Evolutionary conservation across 1,284 basidiomycete genomes (phyloP).

Genomic region (Cronartium quercuum): DNA sequence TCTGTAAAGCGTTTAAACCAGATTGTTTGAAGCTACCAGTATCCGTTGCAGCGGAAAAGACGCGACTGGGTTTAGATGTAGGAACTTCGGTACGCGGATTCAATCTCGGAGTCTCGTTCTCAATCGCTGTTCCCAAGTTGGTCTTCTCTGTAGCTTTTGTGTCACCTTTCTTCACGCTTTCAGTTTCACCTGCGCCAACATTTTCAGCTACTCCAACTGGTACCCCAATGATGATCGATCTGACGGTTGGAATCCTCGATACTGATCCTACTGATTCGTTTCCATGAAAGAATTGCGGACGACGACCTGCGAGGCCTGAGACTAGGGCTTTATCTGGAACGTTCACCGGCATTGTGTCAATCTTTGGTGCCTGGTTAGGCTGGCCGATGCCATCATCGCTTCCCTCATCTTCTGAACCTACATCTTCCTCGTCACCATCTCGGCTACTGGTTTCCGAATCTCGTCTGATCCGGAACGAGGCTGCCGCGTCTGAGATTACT

Average conservation of each 20-base stretch:
- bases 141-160: background rate
- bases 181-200: background rate
- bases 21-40: background rate
- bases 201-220: background rate
- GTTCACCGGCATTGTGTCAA: background rate
- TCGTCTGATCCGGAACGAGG: slow-evolving; percentile 12
- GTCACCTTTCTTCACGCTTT: background rate
- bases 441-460: slow-evolving; percentile 30
- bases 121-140: background rate
- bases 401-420: slow-evolving; percentile 31
- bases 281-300: background rate
- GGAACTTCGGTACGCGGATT: background rate
- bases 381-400: slow-evolving; percentile 3
- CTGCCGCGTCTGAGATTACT: background rate
- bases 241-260: background rate
- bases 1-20: background rate
- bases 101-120: background rate
- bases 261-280: background rate
- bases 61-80: background rate
- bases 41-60: background rate
- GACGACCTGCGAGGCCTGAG: background rate
- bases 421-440: slow-evolving; percentile 38
- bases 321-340: background rate
- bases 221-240: background rate
- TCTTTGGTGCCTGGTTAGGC: background rate